Evolutionary conservation across 495 filamentous ascomycete species (phyloP).

Genomic region (Astrocystis sublimbata): DNA sequence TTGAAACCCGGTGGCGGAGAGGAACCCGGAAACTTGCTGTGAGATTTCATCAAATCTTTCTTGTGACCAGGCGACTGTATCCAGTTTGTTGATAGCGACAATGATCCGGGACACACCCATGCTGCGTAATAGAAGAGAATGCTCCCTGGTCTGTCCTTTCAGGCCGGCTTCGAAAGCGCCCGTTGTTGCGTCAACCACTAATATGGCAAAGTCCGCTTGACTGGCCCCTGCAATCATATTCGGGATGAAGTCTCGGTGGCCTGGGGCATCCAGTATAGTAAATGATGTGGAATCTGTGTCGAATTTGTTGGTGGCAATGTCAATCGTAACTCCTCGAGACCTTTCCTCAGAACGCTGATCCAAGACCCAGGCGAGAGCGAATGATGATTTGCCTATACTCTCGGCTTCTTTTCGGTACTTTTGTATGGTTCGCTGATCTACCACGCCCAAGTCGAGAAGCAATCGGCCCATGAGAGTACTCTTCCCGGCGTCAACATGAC

Average conservation of each 20-base stretch:
- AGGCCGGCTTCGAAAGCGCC: conserved; percentile 92
- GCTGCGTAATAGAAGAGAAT: conserved; percentile 83
- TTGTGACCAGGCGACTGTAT: conserved; percentile 76
- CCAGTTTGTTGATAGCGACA: conserved; percentile 93
- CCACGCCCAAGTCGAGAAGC: conserved; percentile 83
- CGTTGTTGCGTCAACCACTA: conserved; percentile 86
- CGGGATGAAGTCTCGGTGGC: conserved; percentile 92
- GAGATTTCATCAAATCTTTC: conserved; percentile 82
- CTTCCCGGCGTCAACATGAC: conserved; percentile 96
- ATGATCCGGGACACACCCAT: conserved; percentile 88
- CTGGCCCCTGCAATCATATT: conserved; percentile 98
- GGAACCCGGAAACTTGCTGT: conserved; percentile 78
- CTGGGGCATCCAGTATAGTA: conserved; percentile 93
- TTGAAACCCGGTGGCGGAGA: conserved; percentile 78
- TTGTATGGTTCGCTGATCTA: conserved; percentile 84
- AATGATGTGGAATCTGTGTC: conserved; percentile 83
- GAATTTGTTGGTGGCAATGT: conserved; percentile 92
- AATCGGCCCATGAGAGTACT: conserved; percentile 96
- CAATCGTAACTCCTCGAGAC: conserved; percentile 89
- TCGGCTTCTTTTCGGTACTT: conserved; percentile 86
- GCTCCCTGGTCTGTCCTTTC: conserved; percentile 92
- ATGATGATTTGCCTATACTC: conserved; percentile 90
- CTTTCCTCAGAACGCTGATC: conserved; percentile 89
- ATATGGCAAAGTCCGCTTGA: conserved; percentile 93
- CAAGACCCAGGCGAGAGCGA: conserved; percentile 93